These are phyloP conservation scores for Solioccasus polychromus DNA, from an alignment of 768 basidiomycete genomes.

Conservation along the genomic window DNA sequence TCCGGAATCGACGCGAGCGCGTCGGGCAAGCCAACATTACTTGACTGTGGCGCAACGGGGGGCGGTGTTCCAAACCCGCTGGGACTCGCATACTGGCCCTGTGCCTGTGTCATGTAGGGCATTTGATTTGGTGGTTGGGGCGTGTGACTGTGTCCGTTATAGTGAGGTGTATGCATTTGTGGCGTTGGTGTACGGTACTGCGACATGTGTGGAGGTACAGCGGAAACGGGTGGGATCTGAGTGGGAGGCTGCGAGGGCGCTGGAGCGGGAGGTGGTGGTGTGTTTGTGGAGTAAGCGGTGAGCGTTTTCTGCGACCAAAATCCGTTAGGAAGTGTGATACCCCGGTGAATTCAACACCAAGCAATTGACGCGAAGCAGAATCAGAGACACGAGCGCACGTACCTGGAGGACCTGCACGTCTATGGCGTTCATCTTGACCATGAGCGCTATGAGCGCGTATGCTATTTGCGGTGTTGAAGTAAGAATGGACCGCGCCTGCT, in stretches of 20 bases:
- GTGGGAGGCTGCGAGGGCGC: constrained; percentile 24
- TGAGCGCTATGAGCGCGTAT: constrained; percentile 71
- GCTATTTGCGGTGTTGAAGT: constrained; percentile 74
- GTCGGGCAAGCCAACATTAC: constrained; percentile 38
- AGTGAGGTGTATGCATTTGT: constrained; percentile 27
- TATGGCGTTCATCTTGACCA: constrained; percentile 75
- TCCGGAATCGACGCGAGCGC: constrained; percentile 61
- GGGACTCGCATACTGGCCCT: constrained; percentile 18
- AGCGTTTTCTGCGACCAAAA: constrained; percentile 53
- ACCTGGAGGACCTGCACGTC: constrained; percentile 78
- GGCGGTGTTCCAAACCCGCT: constrained; percentile 22
- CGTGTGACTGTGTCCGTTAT: constrained; percentile 27
- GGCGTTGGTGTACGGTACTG: constrained; percentile 37
- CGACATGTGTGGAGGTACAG: constrained; percentile 44
- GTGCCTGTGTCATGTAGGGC: constrained; percentile 18
- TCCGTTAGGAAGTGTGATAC: no score
- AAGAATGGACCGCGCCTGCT: constrained; percentile 64
- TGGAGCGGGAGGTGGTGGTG: constrained; percentile 17
- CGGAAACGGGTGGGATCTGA: constrained; percentile 33
- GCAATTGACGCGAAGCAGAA: neutral
- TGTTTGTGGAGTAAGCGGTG: constrained; percentile 43
- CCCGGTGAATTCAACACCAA: no score
- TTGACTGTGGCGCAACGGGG: constrained; percentile 18
- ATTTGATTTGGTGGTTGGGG: constrained; percentile 24
- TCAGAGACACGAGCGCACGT: constrained; percentile 3